These are phyloP conservation scores for Penicillium janthinellum DNA, from an alignment of 2,329 filamentous ascomycete species.

Conservation along the genomic window DNA sequence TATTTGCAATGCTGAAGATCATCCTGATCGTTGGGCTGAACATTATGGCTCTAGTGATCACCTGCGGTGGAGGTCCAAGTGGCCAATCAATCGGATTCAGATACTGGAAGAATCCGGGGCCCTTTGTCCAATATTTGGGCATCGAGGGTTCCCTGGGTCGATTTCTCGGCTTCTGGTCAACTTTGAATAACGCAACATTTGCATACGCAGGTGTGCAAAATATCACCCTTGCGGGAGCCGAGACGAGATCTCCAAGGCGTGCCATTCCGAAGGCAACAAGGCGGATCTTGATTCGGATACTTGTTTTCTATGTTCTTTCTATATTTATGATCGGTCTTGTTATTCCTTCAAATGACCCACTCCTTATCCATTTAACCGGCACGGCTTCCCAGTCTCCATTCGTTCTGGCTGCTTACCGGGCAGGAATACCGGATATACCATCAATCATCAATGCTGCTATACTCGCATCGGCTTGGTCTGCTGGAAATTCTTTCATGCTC, in stretches of 20 bases:
- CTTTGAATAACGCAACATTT: slow-evolving; percentile 27
- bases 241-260: slow-evolving; percentile 52
- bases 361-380: slow-evolving; percentile 49
- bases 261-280: slow-evolving; percentile 56
- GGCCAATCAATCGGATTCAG: slow-evolving; percentile 41
- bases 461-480: slow-evolving; percentile 38
- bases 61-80: slow-evolving; percentile 43
- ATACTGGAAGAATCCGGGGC: slow-evolving; percentile 48
- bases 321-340: slow-evolving; percentile 52
- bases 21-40: slow-evolving; percentile 63
- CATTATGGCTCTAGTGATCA: slow-evolving; percentile 54
- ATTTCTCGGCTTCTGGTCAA: slow-evolving; percentile 46
- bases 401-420: slow-evolving; percentile 49
- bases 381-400: slow-evolving; percentile 48
- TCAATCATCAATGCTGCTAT: slow-evolving; percentile 25
- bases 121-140: slow-evolving; percentile 43
- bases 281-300: slow-evolving; percentile 56
- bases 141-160: slow-evolving; percentile 46
- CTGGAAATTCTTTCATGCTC: slow-evolving; percentile 46
- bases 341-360: slow-evolving; percentile 49
- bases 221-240: slow-evolving; percentile 52
- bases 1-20: slow-evolving; percentile 59
- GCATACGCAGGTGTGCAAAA: slow-evolving; percentile 49
- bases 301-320: slow-evolving; percentile 57
- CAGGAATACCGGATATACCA: slow-evolving; percentile 39